Evolutionary conservation across 768 basidiomycete species (phyloP), one percentile per base, ranked within the genome.

Genomic region (Rhizopogon vesiculosus): DNA sequence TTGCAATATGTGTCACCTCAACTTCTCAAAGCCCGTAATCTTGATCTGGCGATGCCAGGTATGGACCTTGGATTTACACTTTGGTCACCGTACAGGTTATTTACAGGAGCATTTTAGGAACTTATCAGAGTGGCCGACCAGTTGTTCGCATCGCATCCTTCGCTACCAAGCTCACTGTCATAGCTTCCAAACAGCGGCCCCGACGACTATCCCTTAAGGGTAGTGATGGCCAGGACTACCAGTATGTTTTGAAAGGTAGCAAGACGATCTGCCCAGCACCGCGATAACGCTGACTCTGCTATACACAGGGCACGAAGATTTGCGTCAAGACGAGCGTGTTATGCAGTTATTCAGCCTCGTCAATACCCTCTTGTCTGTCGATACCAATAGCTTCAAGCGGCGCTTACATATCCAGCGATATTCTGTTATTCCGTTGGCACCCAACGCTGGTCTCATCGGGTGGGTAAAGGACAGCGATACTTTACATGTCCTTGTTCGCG

Each of bases 311-410:
- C 97, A 99, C 70, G 97, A 99, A 74, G 97, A 99, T 75, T 78
- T 99, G 50, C 93, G 97, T 41, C 97, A 98, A 72, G 97, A 99
- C 67, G 97, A 99, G 65, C 84, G 97, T 59, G 97, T 98, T 54
- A 98, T 98, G 96, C 97, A 99, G 69, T 80, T 98, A 18, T 98
- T 98, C 71, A 90, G 97, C 56, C 85, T 99, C 45, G 90, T 98
- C 63, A 99, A 99, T 71, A 96, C 93, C 0, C 75, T 98, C 2
- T 84, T 99, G 29, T 87, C 91, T 7, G 86, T 93, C 18, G 96
- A 99, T 65, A 91, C 93, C 19, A 85, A 91, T 66, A 93, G 92
- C 68, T 98, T 96, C 81, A 97, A 96, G 75, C 81, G 97, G 38
- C 92, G 94, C 61, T 78, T 99, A 44, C 93, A 94, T 64, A 96